These are phyloP conservation scores for Talaromyces thailandensis DNA, from an alignment of 495 filamentous ascomycete species.

Conservation along the genomic window DNA sequence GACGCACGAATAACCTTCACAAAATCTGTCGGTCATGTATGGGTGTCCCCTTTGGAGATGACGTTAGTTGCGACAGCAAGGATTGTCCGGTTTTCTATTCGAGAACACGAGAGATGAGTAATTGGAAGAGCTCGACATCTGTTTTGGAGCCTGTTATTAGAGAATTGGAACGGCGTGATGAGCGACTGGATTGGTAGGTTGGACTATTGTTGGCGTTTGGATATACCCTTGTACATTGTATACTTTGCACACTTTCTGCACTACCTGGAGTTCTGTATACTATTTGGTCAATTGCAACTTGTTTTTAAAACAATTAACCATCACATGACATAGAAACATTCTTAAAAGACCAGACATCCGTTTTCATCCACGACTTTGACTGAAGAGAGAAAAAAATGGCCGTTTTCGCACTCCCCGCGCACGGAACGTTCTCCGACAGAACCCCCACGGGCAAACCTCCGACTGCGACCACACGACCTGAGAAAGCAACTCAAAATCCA, in stretches of 20 bases:
- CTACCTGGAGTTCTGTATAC: background rate
- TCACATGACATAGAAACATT: background rate
- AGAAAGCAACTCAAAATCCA: background rate
- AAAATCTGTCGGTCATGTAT: constrained; percentile 78
- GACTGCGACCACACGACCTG: background rate
- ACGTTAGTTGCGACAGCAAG: constrained; percentile 75
- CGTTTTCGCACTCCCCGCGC: background rate
- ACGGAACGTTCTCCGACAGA: background rate
- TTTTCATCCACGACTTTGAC: background rate
- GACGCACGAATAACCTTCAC: constrained; percentile 54
- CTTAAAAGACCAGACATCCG: background rate
- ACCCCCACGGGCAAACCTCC: background rate
- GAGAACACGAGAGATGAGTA: constrained; percentile 58
- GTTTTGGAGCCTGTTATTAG: constrained; percentile 47
- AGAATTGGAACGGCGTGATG: constrained; percentile 40
- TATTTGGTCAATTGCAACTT: background rate
- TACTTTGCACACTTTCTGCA: constrained; percentile 3
- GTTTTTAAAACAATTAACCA: background rate
- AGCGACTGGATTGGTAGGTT: constrained; percentile 36
- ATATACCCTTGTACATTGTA: background rate
- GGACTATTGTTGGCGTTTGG: background rate
- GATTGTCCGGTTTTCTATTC: constrained; percentile 94
- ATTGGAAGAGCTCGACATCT: constrained; percentile 48
- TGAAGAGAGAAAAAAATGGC: background rate
- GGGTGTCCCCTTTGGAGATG: constrained; percentile 59